Percentiles rank a stretch among this genome's conserved stretches.
These are phyloP conservation scores for Fusarium cyanostomum DNA, from an alignment of 2,329 filamentous ascomycete genomes.

Conservation along the genomic window DNA sequence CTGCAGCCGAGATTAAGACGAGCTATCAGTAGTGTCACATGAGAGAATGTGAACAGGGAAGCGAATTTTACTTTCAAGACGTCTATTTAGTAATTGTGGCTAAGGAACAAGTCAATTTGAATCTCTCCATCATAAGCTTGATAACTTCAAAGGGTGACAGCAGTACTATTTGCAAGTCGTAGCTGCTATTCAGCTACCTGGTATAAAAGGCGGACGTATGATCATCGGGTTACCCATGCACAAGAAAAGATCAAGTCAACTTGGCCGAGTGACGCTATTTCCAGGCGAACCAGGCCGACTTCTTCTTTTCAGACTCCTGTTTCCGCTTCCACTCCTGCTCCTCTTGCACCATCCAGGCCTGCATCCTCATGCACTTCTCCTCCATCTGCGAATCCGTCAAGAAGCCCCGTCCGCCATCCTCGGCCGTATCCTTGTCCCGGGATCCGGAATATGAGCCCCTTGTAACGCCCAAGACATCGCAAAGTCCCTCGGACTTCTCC, in stretches of 20 bases:
- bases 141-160: no score
- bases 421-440: conserved; percentile 52
- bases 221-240: no score
- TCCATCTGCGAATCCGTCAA: conserved; percentile 51
- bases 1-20: conserved; percentile 13
- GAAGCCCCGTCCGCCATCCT: conserved; percentile 54
- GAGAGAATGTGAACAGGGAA: background rate
- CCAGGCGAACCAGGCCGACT: conserved; percentile 35
- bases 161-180: no score
- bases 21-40: background rate
- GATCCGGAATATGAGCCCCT: conserved; percentile 47
- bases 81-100: no score
- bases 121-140: no score
- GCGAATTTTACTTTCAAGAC: no score
- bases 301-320: conserved; percentile 37
- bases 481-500: conserved; percentile 54
- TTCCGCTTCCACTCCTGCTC: conserved; percentile 42
- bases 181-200: no score
- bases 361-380: conserved; percentile 46
- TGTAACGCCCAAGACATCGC: conserved; percentile 50
- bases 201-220: background rate
- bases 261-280: background rate
- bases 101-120: no score
- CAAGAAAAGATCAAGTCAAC: no score
- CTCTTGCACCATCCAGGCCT: conserved; percentile 45